These are phyloP conservation scores for Fraxinus paxiana DNA, from an alignment of 305 asterid species.

Conservation along the genomic window DNA sequence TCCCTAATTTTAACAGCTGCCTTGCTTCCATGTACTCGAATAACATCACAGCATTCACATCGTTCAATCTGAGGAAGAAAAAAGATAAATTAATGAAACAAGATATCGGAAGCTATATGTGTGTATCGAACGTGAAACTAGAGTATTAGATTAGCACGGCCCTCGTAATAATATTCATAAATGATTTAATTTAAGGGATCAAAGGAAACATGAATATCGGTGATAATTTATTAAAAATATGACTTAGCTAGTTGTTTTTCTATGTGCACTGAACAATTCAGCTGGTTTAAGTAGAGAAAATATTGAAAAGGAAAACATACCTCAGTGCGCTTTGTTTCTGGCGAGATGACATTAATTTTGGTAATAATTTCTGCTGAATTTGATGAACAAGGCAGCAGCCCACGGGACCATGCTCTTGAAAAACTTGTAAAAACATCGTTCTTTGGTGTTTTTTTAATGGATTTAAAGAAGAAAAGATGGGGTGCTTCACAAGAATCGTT, in stretches of 20 bases:
- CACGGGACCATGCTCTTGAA: conserved; percentile 29
- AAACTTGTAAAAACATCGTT: conserved; percentile 28
- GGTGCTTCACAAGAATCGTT: conserved; percentile 43
- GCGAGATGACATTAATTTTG: conserved; percentile 32
- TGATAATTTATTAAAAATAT: too few relatives aligned
- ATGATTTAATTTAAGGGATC: not conserved
- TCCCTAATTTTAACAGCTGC: conserved; percentile 31
- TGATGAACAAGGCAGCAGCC: conserved; percentile 33
- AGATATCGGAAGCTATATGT: not conserved
- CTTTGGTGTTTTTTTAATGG: not conserved
- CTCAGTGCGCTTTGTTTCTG: conserved; percentile 31
- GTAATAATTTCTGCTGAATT: conserved; percentile 36
- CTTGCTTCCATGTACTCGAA: conserved; percentile 12
- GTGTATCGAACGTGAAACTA: not conserved
- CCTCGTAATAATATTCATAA: too few relatives aligned
- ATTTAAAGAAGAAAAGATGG: conserved; percentile 38
- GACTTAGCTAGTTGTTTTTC: too few relatives aligned
- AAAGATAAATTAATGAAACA: not conserved
- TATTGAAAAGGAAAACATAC: conserved; percentile 11
- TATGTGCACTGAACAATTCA: not conserved
- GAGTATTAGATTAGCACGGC: not conserved
- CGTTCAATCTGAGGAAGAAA: conserved; percentile 23
- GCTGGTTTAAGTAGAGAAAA: not conserved
- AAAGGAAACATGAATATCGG: not conserved
- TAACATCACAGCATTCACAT: conserved; percentile 47